Evolutionary conservation across 2,329 filamentous ascomycete genomes (phyloP).

Genomic region (Lasiodiplodia citricola): DNA sequence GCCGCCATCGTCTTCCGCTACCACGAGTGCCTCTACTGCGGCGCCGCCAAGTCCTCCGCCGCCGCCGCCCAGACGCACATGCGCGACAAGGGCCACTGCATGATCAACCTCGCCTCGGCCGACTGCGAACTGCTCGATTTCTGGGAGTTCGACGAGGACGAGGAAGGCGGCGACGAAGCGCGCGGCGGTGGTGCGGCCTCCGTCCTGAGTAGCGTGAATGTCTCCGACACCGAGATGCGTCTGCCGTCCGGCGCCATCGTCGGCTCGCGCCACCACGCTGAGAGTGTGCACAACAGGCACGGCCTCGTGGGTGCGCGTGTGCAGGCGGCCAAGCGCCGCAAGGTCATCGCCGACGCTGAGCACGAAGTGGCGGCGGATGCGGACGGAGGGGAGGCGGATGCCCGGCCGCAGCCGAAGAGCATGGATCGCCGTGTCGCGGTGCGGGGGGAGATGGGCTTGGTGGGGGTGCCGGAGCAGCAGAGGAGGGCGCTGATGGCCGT

Average conservation of each 20-base stretch:
- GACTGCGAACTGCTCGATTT: slow-evolving; percentile 44
- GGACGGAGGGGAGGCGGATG: neutral
- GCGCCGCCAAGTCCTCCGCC: slow-evolving; percentile 16
- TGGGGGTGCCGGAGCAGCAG: slow-evolving; percentile 30
- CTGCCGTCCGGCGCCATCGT: slow-evolving; percentile 32
- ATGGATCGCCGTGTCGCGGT: slow-evolving; percentile 29
- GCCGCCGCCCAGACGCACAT: slow-evolving; percentile 42
- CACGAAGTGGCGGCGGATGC: neutral
- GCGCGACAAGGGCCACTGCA: slow-evolving; percentile 44
- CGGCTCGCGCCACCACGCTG: slow-evolving; percentile 28
- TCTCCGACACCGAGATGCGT: slow-evolving; percentile 31
- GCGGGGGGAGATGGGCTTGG: slow-evolving; percentile 32
- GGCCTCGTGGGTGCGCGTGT: slow-evolving; percentile 14
- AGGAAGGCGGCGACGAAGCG: slow-evolving; percentile 23
- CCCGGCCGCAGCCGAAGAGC: slow-evolving; percentile 26
- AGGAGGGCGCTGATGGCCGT: slow-evolving; percentile 29
- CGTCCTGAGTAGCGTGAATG: slow-evolving; percentile 6
- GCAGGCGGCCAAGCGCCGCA: slow-evolving; percentile 24
- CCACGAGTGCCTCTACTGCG: slow-evolving; percentile 45
- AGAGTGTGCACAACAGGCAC: slow-evolving; percentile 27
- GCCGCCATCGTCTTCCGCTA: slow-evolving; percentile 34
- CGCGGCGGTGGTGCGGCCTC: neutral
- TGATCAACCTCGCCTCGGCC: slow-evolving; percentile 37
- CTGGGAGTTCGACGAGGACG: slow-evolving; percentile 31
- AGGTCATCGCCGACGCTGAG: neutral